phyloP scores from a whole-genome alignment of 768 basidiomycete genomes.

The Rhizopogon salebrosus region DNA sequence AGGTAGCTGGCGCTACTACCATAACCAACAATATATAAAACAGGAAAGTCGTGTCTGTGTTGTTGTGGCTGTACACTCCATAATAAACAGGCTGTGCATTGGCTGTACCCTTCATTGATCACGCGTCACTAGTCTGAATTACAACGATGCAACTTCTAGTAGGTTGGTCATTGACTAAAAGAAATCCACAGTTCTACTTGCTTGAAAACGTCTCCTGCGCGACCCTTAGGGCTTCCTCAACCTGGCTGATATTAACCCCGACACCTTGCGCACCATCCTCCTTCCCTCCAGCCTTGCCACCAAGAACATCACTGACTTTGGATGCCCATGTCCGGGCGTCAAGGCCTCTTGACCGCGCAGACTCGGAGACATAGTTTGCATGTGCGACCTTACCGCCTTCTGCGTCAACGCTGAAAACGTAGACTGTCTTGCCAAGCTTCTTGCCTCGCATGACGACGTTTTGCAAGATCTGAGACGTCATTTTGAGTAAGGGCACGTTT shows the following conservation, averaged over 20 bases:
- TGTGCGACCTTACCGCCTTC: conserved; percentile 77
- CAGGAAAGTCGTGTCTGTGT: background rate
- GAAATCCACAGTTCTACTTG: conserved; percentile 9
- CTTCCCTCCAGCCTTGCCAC: conserved; percentile 97
- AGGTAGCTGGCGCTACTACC: background rate
- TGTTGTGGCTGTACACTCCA: background rate
- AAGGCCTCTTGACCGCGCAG: conserved; percentile 55
- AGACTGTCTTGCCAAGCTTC: conserved; percentile 77
- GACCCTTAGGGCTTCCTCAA: conserved; percentile 60
- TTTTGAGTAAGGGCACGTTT: background rate
- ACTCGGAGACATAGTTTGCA: conserved; percentile 74
- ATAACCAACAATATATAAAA: background rate
- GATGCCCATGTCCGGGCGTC: conserved; percentile 89
- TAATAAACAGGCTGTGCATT: background rate
- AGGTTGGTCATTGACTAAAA: background rate
- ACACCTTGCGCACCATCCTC: conserved; percentile 90
- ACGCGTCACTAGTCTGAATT: too few relatives aligned
- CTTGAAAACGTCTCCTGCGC: conserved; percentile 41
- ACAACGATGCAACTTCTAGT: background rate
- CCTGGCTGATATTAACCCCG: conserved; percentile 57
- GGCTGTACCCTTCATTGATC: too few relatives aligned
- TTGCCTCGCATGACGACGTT: conserved; percentile 72
- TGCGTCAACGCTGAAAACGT: conserved; percentile 78
- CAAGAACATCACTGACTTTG: conserved; percentile 70
- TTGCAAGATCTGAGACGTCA: conserved; percentile 58